phyloP scores from a whole-genome alignment of 208 protist species.

The Leishmania amazonensis region DNA sequence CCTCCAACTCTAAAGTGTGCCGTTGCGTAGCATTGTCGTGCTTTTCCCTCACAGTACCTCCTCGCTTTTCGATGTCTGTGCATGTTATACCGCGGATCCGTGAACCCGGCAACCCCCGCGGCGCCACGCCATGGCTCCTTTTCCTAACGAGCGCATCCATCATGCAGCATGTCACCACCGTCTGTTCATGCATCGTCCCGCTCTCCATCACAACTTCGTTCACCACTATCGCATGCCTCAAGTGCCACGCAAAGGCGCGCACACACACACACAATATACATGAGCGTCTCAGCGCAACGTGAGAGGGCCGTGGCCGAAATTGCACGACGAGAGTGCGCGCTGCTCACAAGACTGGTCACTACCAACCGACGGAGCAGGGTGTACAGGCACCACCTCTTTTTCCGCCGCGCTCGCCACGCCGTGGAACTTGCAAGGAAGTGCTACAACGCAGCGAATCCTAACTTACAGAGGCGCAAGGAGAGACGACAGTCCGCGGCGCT shows the following conservation, averaged over 20 bases:
- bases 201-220: not conserved
- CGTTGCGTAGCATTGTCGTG: not conserved
- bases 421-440: constrained; percentile 22
- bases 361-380: constrained; percentile 36
- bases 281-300: not conserved
- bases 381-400: constrained; percentile 65
- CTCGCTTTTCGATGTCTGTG: not conserved
- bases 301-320: constrained; percentile 5
- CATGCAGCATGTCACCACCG: not conserved
- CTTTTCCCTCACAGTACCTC: not conserved
- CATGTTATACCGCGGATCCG: not conserved
- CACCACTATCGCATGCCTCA: not conserved
- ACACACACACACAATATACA: not conserved
- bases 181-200: not conserved
- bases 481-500: constrained; percentile 10
- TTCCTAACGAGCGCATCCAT: not conserved
- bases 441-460: not conserved
- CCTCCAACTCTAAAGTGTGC: not conserved
- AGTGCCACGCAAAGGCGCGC: not conserved
- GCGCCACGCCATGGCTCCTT: not conserved
- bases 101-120: not conserved
- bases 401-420: constrained; percentile 33
- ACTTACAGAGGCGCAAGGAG: not conserved
- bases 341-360: constrained; percentile 15
- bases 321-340: constrained; percentile 14